phyloP scores from a whole-genome alignment of 257 asterid species.

The Solanum habrochaites region DNA sequence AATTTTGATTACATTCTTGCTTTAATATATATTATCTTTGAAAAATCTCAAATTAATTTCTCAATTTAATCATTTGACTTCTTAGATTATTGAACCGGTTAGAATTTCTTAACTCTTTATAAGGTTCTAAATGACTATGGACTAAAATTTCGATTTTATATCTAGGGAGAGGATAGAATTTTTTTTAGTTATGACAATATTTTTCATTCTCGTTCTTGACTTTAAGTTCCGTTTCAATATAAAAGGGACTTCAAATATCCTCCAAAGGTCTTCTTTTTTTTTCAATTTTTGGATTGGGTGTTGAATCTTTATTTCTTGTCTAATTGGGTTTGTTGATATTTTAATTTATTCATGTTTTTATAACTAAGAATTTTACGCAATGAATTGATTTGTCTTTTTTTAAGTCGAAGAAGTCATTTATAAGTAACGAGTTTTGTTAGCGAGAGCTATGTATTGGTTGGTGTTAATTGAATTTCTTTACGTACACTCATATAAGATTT shows the following conservation, averaged over 20 bases:
- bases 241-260: neutral
- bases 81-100: neutral
- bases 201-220: too few species aligned
- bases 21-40: neutral
- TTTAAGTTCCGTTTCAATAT: neutral
- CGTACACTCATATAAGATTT: neutral
- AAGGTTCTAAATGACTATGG: too few species aligned
- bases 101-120: neutral
- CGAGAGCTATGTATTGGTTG: neutral
- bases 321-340: neutral
- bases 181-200: too few species aligned
- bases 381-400: neutral
- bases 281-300: neutral
- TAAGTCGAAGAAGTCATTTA: neutral
- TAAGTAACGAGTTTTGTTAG: neutral
- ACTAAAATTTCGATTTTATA: too few species aligned
- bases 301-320: neutral
- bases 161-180: neutral
- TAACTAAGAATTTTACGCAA: neutral
- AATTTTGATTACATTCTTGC: neutral
- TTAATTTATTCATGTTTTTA: too few species aligned
- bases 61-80: neutral
- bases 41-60: neutral
- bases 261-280: neutral
- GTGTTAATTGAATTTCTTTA: neutral